phyloP scores from a whole-genome alignment of 768 basidiomycete species.

The Boletus rex-veris region DNA sequence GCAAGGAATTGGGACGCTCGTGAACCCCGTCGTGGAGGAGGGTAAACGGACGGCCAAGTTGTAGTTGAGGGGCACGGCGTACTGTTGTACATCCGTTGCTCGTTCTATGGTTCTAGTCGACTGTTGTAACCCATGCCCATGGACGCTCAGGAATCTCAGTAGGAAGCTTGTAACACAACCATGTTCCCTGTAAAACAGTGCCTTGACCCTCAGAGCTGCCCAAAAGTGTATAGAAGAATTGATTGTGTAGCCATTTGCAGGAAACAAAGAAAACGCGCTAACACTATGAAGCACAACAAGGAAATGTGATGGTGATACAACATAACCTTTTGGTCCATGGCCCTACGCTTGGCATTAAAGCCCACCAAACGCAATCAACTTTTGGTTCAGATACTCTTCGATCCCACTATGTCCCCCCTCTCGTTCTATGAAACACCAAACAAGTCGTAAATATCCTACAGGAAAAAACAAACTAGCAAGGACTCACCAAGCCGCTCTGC shows the following conservation, averaged over 20 bases:
- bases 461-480: not conserved
- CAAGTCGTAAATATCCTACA: not conserved
- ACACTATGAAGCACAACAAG: not conserved
- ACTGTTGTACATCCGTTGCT: not conserved
- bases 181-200: too few relatives aligned
- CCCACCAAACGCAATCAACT: conserved; percentile 79
- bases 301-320: not conserved
- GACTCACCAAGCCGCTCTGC: conserved; percentile 72
- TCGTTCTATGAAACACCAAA: conserved; percentile 43
- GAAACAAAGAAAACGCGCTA: too few relatives aligned
- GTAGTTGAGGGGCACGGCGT: conserved; percentile 20
- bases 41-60: conserved; percentile 39
- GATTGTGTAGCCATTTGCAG: too few relatives aligned
- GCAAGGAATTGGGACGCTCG: conserved; percentile 72
- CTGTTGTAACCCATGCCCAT: not conserved
- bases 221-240: too few relatives aligned
- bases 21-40: conserved; percentile 78
- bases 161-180: too few relatives aligned
- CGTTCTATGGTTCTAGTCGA: not conserved
- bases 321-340: not conserved
- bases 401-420: conserved; percentile 85
- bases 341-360: conserved; percentile 32
- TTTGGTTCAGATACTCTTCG: conserved; percentile 81
- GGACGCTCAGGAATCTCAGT: too few relatives aligned
- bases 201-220: too few relatives aligned